Percentiles rank a stretch among this genome's conserved stretches.
Evolutionary conservation across 169 alveolate species (phyloP).

Genomic region (Prorocentrum cordatum): DNA sequence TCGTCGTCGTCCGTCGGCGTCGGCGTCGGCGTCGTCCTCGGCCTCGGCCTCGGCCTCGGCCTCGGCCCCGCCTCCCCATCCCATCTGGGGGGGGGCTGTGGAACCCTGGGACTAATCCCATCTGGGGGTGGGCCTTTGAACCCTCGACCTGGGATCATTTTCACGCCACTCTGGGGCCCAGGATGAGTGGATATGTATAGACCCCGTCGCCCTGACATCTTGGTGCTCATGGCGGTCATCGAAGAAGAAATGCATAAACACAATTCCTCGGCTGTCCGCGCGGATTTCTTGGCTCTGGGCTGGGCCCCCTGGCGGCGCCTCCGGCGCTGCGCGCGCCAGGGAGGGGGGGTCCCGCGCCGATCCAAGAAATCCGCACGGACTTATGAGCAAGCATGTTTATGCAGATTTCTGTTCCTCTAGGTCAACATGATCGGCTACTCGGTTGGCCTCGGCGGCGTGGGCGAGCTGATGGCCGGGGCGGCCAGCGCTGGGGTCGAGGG

Average conservation of each 20-base stretch:
- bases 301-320: neutral
- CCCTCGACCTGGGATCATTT: no score
- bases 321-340: neutral
- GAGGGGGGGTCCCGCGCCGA: neutral
- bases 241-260: no score
- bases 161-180: no score
- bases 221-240: neutral
- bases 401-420: neutral
- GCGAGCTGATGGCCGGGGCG: neutral
- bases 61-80: no score
- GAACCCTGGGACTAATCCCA: no score
- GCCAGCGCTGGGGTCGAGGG: neutral
- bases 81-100: no score
- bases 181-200: no score
- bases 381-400: neutral
- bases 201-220: neutral
- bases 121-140: no score
- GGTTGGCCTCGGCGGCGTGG: neutral
- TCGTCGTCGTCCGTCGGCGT: no score
- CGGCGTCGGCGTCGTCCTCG: no score
- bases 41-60: no score
- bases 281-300: neutral
- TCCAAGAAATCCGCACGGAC: neutral
- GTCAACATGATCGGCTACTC: neutral
- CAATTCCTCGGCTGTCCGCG: neutral